A percentile compares a stretch with the other conserved stretches of the same genome.
Conservation (phyloP, 2,329 filamentous ascomycete genomes). For the Corinectria fuckeliana region DNA sequence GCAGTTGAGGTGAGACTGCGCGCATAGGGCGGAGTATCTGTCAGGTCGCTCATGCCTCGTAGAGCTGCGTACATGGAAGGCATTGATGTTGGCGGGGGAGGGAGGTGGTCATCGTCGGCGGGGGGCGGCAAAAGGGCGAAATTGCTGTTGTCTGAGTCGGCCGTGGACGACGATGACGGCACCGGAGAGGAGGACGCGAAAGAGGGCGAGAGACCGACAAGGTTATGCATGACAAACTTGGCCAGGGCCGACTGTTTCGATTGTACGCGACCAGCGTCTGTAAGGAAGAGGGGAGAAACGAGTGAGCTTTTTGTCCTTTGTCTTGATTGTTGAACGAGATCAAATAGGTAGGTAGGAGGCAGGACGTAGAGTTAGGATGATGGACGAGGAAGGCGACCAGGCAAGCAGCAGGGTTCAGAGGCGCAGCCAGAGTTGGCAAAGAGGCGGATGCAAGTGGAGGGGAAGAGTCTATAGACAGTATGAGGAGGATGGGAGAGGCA, state of each 20-base stretch:
- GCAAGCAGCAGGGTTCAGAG: neutral
- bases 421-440: neutral
- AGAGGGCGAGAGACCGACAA: constrained; percentile 42
- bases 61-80: constrained; percentile 51
- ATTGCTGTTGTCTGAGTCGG: constrained; percentile 43
- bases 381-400: constrained; percentile 10
- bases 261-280: constrained; percentile 45
- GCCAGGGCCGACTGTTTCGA: constrained; percentile 51
- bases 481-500: constrained; percentile 4
- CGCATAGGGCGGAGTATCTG: constrained; percentile 62
- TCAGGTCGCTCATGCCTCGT: constrained; percentile 51
- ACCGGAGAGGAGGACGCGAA: constrained; percentile 38
- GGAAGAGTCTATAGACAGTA: constrained; percentile 3
- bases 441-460: constrained; percentile 26
- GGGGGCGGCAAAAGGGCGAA: constrained; percentile 45
- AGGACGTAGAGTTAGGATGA: neutral
- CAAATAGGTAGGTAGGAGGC: too few species aligned
- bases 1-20: constrained; percentile 65
- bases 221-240: constrained; percentile 55
- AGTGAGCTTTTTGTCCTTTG: constrained; percentile 22
- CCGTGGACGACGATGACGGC: constrained; percentile 40
- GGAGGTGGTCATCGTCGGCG: constrained; percentile 40
- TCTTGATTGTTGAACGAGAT: constrained; percentile 6
- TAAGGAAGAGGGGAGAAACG: constrained; percentile 17
- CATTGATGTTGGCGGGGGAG: constrained; percentile 38